Percentiles rank a stretch among this genome's conserved stretches.
phyloP scores from a whole-genome alignment of 257 asterid species.

The Solanum commersonii region DNA sequence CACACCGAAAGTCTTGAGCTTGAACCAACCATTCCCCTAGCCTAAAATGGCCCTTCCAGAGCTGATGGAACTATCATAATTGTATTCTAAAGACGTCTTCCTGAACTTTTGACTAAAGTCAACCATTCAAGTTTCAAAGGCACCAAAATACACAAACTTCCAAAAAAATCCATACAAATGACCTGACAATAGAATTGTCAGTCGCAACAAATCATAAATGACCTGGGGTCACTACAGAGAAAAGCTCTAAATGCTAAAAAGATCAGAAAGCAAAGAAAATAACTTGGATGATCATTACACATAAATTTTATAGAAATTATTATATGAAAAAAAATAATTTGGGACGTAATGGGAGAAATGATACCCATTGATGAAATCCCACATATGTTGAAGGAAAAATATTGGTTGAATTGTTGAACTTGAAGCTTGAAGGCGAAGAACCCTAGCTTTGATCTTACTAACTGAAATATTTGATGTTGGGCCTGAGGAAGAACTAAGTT shows the following conservation, averaged over 20 bases:
- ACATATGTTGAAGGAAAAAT: background rate
- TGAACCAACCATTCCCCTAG: too few species aligned
- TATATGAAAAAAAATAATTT: too few species aligned
- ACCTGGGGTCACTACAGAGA: too few species aligned
- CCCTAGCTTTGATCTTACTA: background rate
- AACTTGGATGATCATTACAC: too few species aligned
- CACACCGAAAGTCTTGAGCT: too few species aligned
- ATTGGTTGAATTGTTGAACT: background rate
- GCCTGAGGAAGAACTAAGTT: background rate
- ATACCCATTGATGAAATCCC: background rate
- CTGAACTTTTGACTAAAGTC: background rate
- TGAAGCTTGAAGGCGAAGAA: background rate
- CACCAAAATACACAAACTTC: background rate
- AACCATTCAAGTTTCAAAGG: background rate
- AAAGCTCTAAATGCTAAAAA: too few species aligned
- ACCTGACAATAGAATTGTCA: background rate
- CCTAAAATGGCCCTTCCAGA: too few species aligned
- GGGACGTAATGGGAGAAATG: background rate
- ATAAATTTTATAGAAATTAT: too few species aligned
- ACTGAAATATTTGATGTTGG: background rate
- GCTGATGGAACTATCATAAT: background rate
- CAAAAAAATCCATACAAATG: background rate
- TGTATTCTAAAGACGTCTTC: background rate
- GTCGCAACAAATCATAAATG: background rate
- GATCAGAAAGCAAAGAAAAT: too few species aligned